Base-by-base conservation (phyloP, 352 stramenopile genomes). In the Phytophthora pseudosyringae region DNA sequence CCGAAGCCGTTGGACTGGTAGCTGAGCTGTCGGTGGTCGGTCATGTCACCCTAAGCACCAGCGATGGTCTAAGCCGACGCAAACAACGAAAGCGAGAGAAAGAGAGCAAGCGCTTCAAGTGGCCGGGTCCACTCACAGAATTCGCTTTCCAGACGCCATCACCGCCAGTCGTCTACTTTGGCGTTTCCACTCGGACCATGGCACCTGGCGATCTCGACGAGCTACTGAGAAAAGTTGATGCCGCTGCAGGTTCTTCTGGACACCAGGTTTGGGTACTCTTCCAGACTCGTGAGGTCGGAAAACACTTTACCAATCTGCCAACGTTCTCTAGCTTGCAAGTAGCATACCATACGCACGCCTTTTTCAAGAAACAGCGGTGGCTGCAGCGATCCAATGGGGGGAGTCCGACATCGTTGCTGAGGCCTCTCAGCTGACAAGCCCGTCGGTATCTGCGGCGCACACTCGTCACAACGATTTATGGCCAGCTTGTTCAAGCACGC, bases 391-490 rank as follows among this genome's bases (percentile, higher is more conserved):
- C 49, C 90, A 97, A 73, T 78, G 75, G 57, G 75, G 75, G 7
- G 75, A 78, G 2, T 81, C 89, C 16, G 85, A 89, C 36, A 97
- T 91, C 21, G 81, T 79, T 8, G 85, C 87, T 11, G 89, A 92
- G 38, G 82, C 9, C 70, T 98, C 4, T 64, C 84, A 8, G 75
- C 82, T 40, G 88, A 86, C 3, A 88, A 96, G 33, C 90, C 91
- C 10, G 93, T 86, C 7, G 81, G 93, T 54, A 75, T 97, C 29
- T 93, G 86, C 47, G 90, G 90, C 2, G 94, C 91, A 45, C 95
- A 97, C 69, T 84, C 83, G 8, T 84, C 94, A 61, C 91, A 98
- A 52, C 80, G 76, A 21, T 96, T 97, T 62, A 93, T 86, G 71
- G 87, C 86, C 10, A 70, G 83, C 28, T 81, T 91, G 33, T 82